These are phyloP conservation scores for Pleurotus tuoliensis DNA, from an alignment of 768 basidiomycete species.

Conservation along the genomic window DNA sequence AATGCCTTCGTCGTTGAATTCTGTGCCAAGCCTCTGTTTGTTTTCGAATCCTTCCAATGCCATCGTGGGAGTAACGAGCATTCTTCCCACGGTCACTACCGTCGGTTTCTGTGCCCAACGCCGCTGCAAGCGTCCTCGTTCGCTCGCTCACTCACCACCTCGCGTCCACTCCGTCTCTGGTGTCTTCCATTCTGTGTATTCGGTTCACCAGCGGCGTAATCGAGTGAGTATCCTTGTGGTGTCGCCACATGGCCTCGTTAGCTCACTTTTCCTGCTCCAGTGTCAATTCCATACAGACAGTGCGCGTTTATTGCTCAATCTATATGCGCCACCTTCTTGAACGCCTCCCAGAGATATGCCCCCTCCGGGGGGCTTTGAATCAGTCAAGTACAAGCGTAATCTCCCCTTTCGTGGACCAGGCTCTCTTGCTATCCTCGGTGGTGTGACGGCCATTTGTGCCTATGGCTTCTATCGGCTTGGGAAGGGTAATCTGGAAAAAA, in stretches of 20 bases:
- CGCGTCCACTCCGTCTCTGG: not conserved
- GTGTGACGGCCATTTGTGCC: conserved; percentile 80
- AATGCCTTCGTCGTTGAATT: not conserved
- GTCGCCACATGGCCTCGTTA: not conserved
- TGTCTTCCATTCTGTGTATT: conserved; percentile 1
- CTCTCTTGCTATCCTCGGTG: conserved; percentile 79
- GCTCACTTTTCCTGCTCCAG: conserved; percentile 24
- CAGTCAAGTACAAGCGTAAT: conserved; percentile 93
- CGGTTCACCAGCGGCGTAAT: not conserved
- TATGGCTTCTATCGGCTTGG: conserved; percentile 93
- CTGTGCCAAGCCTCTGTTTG: not conserved
- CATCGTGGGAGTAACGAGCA: not conserved
- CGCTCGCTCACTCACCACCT: not conserved
- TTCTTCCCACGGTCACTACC: not conserved
- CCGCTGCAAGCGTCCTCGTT: not conserved
- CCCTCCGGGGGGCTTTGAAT: conserved; percentile 88
- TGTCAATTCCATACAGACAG: conserved; percentile 64
- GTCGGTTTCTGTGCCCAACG: not conserved
- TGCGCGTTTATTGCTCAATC: conserved; percentile 32
- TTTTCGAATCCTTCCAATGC: not conserved
- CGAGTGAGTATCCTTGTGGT: not conserved
- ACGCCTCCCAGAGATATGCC: conserved; percentile 80
- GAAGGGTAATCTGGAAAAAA: conserved; percentile 86
- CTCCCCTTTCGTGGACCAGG: conserved; percentile 86
- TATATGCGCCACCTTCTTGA: not conserved